Conservation (phyloP, 495 filamentous ascomycete genomes). For the Penicillium mononematosum region DNA sequence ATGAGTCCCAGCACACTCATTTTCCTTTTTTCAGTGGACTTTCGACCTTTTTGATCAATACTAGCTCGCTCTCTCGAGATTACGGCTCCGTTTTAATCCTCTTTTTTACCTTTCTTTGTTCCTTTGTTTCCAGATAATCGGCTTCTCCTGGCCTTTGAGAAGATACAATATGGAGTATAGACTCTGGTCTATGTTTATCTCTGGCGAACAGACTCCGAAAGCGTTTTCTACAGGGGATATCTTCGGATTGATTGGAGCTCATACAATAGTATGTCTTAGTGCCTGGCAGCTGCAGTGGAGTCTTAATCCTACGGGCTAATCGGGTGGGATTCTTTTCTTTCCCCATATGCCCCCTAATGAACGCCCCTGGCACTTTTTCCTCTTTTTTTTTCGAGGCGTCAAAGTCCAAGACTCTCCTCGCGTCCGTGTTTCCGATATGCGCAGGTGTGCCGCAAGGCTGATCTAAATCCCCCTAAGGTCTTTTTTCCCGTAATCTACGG, state of each 20-base stretch:
- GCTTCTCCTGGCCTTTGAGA: not conserved
- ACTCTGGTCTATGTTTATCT: not conserved
- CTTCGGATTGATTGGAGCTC: not conserved
- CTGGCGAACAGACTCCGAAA: not conserved
- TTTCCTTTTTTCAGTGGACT: not conserved
- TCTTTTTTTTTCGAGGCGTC: slow-evolving; percentile 12
- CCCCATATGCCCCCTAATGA: slow-evolving; percentile 41
- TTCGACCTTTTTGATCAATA: not conserved
- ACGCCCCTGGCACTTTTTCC: slow-evolving; percentile 34
- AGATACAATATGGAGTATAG: not conserved
- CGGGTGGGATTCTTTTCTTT: slow-evolving; percentile 36
- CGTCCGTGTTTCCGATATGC: slow-evolving; percentile 23
- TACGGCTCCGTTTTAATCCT: slow-evolving; percentile 2
- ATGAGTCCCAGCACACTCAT: not conserved
- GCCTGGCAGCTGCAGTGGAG: slow-evolving; percentile 40
- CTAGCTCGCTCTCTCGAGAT: not conserved
- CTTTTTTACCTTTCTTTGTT: slow-evolving; percentile 10
- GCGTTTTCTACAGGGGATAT: not conserved
- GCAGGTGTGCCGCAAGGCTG: slow-evolving; percentile 25
- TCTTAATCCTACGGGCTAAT: slow-evolving; percentile 35
- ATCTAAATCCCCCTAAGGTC: slow-evolving; percentile 17
- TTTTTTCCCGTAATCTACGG: slow-evolving; percentile 9
- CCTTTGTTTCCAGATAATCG: slow-evolving; percentile 9
- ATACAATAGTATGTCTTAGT: slow-evolving; percentile 16
- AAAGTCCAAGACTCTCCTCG: slow-evolving; percentile 24